Conservation (phyloP, 2,329 filamentous ascomycete genomes). For the Colletotrichum lindemuthianum region DNA sequence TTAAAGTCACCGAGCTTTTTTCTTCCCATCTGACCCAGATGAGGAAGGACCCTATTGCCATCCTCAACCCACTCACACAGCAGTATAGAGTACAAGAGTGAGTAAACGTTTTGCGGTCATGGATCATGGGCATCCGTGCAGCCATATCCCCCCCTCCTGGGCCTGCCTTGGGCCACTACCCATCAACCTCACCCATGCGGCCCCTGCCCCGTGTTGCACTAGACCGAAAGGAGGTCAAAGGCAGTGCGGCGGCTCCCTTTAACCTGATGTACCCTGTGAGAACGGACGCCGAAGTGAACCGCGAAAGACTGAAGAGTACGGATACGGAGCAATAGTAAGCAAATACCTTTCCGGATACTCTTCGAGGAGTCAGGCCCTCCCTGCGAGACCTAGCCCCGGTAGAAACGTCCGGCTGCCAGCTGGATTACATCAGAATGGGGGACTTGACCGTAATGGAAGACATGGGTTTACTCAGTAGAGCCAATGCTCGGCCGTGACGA, state of each 20-base stretch:
- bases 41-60: slow-evolving; percentile 34
- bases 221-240: slow-evolving; percentile 20
- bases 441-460: slow-evolving; percentile 32
- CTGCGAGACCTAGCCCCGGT: slow-evolving; percentile 23
- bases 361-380: too few relatives aligned
- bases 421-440: slow-evolving; percentile 29
- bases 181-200: slow-evolving; percentile 27
- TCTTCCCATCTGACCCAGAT: slow-evolving; percentile 31
- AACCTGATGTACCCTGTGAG: too few relatives aligned
- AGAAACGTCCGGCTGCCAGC: slow-evolving; percentile 25
- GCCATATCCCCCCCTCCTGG: neutral
- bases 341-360: too few relatives aligned
- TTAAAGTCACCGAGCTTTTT: neutral
- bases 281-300: too few relatives aligned
- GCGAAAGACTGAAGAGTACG: too few relatives aligned
- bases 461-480: slow-evolving; percentile 34
- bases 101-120: slow-evolving; percentile 32
- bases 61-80: neutral
- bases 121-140: slow-evolving; percentile 31
- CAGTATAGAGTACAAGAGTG: slow-evolving; percentile 11
- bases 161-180: slow-evolving; percentile 2
- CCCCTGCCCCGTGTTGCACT: slow-evolving; percentile 26
- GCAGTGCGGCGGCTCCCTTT: slow-evolving; percentile 11
- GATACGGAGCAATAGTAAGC: too few relatives aligned
- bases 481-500: slow-evolving; percentile 11